Percentiles rank a stretch among this genome's conserved stretches.
These are phyloP conservation scores for Corymbia citriodora DNA, from an alignment of 441 rosid species.

Conservation along the genomic window DNA sequence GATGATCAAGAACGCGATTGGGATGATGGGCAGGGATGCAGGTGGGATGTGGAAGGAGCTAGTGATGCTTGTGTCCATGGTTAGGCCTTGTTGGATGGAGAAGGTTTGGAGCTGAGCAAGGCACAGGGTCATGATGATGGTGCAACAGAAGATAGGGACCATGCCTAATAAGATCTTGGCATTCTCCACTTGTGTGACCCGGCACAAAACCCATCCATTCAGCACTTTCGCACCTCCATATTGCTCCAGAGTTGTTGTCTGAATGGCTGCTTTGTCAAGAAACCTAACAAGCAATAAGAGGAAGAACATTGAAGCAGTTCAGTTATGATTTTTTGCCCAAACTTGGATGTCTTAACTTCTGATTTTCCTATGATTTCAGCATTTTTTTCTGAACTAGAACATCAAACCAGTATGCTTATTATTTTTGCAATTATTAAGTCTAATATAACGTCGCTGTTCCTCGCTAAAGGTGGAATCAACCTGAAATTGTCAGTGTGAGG, in stretches of 20 bases:
- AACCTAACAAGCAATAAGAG: constrained; percentile 19
- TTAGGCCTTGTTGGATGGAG: background rate
- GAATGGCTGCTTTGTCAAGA: constrained; percentile 57
- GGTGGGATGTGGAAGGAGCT: background rate
- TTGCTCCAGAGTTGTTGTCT: background rate
- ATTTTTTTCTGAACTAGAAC: background rate
- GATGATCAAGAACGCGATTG: background rate
- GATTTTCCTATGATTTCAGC: background rate
- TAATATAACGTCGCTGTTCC: background rate
- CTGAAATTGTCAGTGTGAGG: constrained; percentile 42
- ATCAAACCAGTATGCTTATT: background rate
- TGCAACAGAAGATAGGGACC: constrained; percentile 44
- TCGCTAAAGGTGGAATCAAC: constrained; percentile 2
- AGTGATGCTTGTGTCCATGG: background rate
- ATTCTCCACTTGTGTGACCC: constrained; percentile 54
- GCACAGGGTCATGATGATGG: constrained; percentile 8
- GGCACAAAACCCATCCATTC: constrained; percentile 50
- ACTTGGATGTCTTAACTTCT: background rate
- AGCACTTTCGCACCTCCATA: constrained; percentile 4
- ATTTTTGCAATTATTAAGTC: background rate
- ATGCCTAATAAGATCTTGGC: constrained; percentile 42
- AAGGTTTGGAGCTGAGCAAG: constrained; percentile 1
- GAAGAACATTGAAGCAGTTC: background rate
- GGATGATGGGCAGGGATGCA: background rate
- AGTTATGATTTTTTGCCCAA: background rate